Evolutionary conservation across 805 yeast genomes (phyloP), one percentile per base, ranked within the genome.

Genomic region (Wickerhamomyces strasburgensis): DNA sequence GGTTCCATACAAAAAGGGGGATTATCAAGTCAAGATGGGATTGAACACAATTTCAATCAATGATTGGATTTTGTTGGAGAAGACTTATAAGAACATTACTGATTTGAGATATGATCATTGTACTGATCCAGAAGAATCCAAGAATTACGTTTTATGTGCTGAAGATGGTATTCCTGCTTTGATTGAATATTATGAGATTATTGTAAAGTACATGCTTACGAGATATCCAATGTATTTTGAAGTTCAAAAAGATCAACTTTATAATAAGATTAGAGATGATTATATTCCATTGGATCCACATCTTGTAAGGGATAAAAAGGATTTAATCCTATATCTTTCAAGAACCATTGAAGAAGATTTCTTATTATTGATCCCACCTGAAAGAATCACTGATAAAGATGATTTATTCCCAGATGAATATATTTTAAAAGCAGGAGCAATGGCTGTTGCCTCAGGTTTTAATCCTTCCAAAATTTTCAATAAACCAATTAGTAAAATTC

Each of bases 11-110:
- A 75, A 73, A 48, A 65, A 71, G 32, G 78, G 72, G 8, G 69
- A 61, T 23, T 75, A 78, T 46, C 68, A 67, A 44, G 57, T 80
- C 59, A 78, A 80, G 1, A 71, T 81, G 79, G 80, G 79, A 0
- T 64, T 79, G 33, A 57, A 65, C 40, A 61, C 65, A 47, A 47
- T 65, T 24, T 56, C 61, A 30, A 49, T 74, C 3, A 65, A 70
- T 31, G 77, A 78, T 24, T 72, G 78, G 70, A 60, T 83, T n/a
- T 58, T 72, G 23, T 49, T 83, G 4, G 89, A 83, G 39, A 60
- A 74, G 28, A 70, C 80, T 1, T 81, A 80, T 49, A 43, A 64
- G 27, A 57, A 64, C 3, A 55, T 62, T 23, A 68, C 73, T 6
- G 57, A 56, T n/a, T 47, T 67, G 27, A 60, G 72, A 31, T 46